These are phyloP conservation scores for Pulveroboletus sp. DNA, from an alignment of 768 basidiomycete species.

Conservation along the genomic window DNA sequence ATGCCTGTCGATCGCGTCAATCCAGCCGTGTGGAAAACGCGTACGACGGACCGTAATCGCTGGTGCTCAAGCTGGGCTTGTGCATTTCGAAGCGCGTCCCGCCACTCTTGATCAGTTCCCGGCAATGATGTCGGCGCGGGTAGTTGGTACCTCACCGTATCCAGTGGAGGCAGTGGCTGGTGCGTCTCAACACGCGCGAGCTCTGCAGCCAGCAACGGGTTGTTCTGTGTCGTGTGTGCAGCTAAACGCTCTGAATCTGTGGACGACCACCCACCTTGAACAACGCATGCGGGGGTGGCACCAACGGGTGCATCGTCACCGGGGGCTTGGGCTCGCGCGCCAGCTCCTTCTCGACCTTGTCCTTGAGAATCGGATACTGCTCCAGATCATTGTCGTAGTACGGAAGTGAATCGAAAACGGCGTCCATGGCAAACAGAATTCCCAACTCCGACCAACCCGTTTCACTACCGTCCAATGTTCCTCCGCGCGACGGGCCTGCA, in stretches of 20 bases:
- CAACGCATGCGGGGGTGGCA: conserved; percentile 62
- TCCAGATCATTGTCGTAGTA: conserved; percentile 95
- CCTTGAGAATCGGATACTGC: conserved; percentile 62
- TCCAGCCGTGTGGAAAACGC: background rate
- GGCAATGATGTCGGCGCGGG: conserved; percentile 62
- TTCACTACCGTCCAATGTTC: conserved; percentile 34
- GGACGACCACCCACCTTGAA: conserved; percentile 54
- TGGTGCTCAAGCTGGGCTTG: conserved; percentile 86
- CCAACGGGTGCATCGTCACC: conserved; percentile 61
- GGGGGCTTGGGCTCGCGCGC: conserved; percentile 66
- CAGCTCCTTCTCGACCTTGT: conserved; percentile 76
- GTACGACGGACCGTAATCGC: conserved; percentile 56
- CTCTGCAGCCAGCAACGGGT: conserved; percentile 69
- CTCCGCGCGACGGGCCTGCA: conserved; percentile 38
- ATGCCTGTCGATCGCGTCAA: conserved; percentile 47
- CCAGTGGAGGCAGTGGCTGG: conserved; percentile 63
- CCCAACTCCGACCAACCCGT: conserved; percentile 26
- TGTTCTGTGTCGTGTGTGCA: conserved; percentile 42
- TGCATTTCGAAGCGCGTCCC: conserved; percentile 69
- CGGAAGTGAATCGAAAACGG: conserved; percentile 79
- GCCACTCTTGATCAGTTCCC: conserved; percentile 76
- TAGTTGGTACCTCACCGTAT: conserved; percentile 70
- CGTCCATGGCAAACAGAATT: conserved; percentile 29
- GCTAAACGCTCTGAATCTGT: background rate
- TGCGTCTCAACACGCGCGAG: conserved; percentile 70